These are phyloP conservation scores for Fusarium neocosmosporiellum DNA, from an alignment of 2,329 filamentous ascomycete species.

Conservation along the genomic window DNA sequence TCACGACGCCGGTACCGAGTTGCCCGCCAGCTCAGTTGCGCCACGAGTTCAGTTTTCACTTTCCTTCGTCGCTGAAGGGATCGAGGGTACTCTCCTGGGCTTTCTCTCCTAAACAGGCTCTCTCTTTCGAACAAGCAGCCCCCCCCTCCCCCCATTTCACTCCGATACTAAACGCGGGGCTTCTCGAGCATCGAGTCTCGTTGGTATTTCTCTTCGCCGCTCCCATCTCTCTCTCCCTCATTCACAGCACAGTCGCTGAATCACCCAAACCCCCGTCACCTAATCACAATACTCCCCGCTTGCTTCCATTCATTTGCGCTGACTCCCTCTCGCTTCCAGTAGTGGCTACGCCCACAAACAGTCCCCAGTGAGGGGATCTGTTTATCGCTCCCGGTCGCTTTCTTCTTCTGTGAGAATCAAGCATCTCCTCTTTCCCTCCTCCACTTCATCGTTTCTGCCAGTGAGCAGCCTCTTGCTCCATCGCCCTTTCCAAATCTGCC, in stretches of 20 bases:
- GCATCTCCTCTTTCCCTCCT: not conserved
- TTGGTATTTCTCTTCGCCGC: not conserved
- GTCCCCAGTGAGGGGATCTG: not conserved
- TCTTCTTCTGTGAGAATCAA: not conserved
- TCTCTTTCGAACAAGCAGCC: not conserved
- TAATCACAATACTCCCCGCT: not conserved
- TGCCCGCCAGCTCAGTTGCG: not conserved
- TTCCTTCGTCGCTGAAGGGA: not conserved
- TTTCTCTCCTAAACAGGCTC: not conserved
- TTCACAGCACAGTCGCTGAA: not conserved
- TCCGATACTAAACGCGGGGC: not conserved
- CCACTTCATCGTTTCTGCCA: not conserved
- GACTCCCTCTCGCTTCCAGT: not conserved
- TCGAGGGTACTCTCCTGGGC: not conserved
- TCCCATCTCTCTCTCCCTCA: not conserved
- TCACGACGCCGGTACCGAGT: not conserved
- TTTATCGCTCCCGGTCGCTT: not conserved
- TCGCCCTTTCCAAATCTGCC: not conserved
- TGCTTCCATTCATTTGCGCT: not conserved
- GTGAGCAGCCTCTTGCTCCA: not conserved
- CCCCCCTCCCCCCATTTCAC: not conserved
- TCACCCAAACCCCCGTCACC: not conserved
- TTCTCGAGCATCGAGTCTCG: not conserved
- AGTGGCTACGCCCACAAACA: slow-evolving; percentile 12
- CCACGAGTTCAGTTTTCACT: not conserved